Evolutionary conservation across 2,329 filamentous ascomycete species (phyloP).

Genomic region (Pseudogymnoascus sp.): DNA sequence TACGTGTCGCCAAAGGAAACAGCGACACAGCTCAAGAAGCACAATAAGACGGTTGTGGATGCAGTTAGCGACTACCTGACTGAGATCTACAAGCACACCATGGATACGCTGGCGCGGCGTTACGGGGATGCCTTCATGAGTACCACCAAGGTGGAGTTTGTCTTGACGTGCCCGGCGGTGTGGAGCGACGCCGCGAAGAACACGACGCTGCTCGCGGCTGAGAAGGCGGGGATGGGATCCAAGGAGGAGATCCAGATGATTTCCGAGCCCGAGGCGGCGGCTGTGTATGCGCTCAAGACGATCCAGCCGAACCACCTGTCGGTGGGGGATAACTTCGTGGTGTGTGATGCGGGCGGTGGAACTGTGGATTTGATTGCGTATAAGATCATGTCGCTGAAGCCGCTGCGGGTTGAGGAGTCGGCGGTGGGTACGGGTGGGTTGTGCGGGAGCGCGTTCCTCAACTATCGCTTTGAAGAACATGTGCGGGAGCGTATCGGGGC

Average conservation of each 20-base stretch:
- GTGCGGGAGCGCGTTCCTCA: constrained; percentile 72
- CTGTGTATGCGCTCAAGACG: constrained; percentile 71
- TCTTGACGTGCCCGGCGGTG: constrained; percentile 74
- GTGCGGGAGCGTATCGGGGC: constrained; percentile 61
- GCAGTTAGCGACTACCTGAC: constrained; percentile 74
- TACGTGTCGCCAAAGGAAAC: constrained; percentile 75
- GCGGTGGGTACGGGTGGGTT: constrained; percentile 72
- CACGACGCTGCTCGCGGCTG: constrained; percentile 69
- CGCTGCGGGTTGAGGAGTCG: constrained; percentile 68
- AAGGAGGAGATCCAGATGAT: constrained; percentile 69
- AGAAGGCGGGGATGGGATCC: constrained; percentile 70
- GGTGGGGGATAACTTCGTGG: constrained; percentile 54
- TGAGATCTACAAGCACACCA: constrained; percentile 69
- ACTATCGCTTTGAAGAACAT: constrained; percentile 75
- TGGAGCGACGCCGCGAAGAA: constrained; percentile 85
- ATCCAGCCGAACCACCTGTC: constrained; percentile 69
- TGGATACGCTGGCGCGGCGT: constrained; percentile 65
- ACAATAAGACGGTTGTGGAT: constrained; percentile 70
- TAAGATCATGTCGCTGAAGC: constrained; percentile 66
- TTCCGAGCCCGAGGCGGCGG: constrained; percentile 72
- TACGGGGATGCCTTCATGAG: constrained; percentile 75
- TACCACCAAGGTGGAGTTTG: constrained; percentile 68
- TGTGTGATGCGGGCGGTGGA: constrained; percentile 51
- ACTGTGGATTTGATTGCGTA: constrained; percentile 75
- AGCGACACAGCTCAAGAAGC: constrained; percentile 65